Base-by-base conservation (phyloP, 768 basidiomycete genomes). In the Hydnomerulius pinastri region DNA sequence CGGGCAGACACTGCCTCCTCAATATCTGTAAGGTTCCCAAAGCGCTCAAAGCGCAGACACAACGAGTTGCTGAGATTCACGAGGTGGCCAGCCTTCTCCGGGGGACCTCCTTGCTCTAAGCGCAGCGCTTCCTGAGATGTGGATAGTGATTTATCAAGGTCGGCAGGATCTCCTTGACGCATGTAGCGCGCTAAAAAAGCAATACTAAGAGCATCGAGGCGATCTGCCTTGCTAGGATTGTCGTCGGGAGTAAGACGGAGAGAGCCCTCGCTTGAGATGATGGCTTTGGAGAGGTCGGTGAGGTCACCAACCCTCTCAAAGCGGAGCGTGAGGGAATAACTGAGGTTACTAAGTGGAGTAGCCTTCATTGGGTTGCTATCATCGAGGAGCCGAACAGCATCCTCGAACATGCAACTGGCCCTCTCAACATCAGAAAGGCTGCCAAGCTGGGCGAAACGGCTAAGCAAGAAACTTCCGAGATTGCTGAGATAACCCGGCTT, bases 251-350 rank as follows among this genome's bases (percentile, higher is more conserved):
- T 15, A 15, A 32, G 30, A 8, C 30, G 30, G 8, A 32, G 8
- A 7, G 47, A 54, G 12, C 38, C 35, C n/a, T 24, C 23, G 13
- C 2, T 3, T 20, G 23, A 15, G 1, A 15, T 20, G 17, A 59
- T 56, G 6, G 43, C 29, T 13, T 48, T 43, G 15, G 55, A 39
- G 37, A 59, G 18, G 50, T 51, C 17, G 30, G 33, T n/a, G 17
- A 51, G 24, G 20, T n/a, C 18, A 29, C 39, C 36, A 11, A 33
- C 17, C 45, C 11, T 40, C 33, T 41, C 35, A 10, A 38, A 54
- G 57, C 61, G 10, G 30, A 15, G 7, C 15, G 30, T 8, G 7
- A 32, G 15, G 8, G 30, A 32, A 15, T 15, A 7, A 15, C 30
- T 32, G 30, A 32, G 30, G 30, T 32, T 32, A 15, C 30, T 32